Conservation (phyloP, 352 stramenopile species). For the Globisporangium rhizosaccharum region DNA sequence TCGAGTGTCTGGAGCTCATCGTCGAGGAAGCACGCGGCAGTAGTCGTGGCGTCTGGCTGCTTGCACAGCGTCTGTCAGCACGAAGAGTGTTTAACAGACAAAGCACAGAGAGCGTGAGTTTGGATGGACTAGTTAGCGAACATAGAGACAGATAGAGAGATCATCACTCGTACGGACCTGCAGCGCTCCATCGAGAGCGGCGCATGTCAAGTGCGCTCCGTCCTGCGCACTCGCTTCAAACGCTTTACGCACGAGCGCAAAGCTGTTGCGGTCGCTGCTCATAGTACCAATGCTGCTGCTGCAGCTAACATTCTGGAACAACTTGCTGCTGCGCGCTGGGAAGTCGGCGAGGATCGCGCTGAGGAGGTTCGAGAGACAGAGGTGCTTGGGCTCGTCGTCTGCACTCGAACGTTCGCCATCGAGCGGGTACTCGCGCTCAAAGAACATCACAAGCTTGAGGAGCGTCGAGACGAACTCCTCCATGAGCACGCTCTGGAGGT, state of each 20-base stretch:
- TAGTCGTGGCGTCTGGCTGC: neutral
- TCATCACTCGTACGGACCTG: conserved; percentile 20
- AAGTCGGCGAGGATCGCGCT: conserved; percentile 55
- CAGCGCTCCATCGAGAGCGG: conserved; percentile 18
- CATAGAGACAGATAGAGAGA: neutral
- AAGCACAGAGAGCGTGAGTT: conserved; percentile 6
- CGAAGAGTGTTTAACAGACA: no score
- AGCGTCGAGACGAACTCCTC: conserved; percentile 76
- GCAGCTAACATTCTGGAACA: conserved; percentile 36
- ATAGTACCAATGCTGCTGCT: neutral
- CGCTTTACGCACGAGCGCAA: conserved; percentile 2
- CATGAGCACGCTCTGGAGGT: conserved; percentile 67
- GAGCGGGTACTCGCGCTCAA: conserved; percentile 61
- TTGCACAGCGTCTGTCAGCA: neutral
- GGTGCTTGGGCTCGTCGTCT: conserved; percentile 26
- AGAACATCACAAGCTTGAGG: conserved; percentile 64
- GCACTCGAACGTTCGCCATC: neutral
- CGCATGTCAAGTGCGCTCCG: conserved; percentile 19
- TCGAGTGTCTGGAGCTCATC: conserved; percentile 43
- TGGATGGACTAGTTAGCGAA: neutral
- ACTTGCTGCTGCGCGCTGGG: conserved; percentile 26
- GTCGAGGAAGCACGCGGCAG: conserved; percentile 41
- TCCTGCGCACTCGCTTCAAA: conserved; percentile 29
- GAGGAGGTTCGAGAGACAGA: conserved; percentile 68
- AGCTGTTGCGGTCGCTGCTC: conserved; percentile 6